These are phyloP conservation scores for Ormosia emarginata DNA, from an alignment of 306 rosid genomes.

Conservation along the genomic window DNA sequence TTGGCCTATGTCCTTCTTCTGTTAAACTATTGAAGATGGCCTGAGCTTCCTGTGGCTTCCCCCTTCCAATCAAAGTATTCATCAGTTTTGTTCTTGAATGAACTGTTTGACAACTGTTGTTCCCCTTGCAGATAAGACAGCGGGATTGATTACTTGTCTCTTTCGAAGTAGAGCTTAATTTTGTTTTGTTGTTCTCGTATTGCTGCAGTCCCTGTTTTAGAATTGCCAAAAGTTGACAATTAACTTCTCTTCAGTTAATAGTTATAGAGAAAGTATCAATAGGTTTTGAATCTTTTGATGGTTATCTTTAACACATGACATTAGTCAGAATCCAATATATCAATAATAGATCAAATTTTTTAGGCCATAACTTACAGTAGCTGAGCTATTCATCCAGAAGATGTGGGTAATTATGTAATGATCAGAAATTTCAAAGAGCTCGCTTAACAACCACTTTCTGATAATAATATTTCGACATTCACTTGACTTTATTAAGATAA, in stretches of 20 bases:
- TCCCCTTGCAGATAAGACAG: constrained; percentile 62
- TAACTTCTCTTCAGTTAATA: not conserved
- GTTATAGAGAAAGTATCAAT: not conserved
- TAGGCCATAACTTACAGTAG: not conserved
- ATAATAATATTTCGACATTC: not conserved
- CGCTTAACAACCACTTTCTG: not conserved
- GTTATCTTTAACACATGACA: not conserved
- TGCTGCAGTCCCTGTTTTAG: constrained; percentile 44
- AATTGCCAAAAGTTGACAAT: constrained; percentile 16
- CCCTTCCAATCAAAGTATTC: constrained; percentile 58
- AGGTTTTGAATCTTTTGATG: not conserved
- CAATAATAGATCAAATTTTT: not conserved
- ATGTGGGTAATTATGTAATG: not conserved
- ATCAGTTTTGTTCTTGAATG: constrained; percentile 85
- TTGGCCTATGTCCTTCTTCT: constrained; percentile 87
- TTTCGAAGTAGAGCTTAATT: constrained; percentile 40
- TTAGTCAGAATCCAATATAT: not conserved
- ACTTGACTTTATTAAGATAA: not conserved
- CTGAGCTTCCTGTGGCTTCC: constrained; percentile 80
- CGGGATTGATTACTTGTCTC: constrained; percentile 41
- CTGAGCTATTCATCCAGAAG: not conserved
- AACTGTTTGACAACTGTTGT: constrained; percentile 67
- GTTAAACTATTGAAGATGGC: constrained; percentile 54
- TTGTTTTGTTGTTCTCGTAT: constrained; percentile 37
- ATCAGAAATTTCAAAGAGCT: not conserved